Evolutionary conservation across 2,329 filamentous ascomycete species (phyloP).

Genomic region (Cladosporium oxysporum): DNA sequence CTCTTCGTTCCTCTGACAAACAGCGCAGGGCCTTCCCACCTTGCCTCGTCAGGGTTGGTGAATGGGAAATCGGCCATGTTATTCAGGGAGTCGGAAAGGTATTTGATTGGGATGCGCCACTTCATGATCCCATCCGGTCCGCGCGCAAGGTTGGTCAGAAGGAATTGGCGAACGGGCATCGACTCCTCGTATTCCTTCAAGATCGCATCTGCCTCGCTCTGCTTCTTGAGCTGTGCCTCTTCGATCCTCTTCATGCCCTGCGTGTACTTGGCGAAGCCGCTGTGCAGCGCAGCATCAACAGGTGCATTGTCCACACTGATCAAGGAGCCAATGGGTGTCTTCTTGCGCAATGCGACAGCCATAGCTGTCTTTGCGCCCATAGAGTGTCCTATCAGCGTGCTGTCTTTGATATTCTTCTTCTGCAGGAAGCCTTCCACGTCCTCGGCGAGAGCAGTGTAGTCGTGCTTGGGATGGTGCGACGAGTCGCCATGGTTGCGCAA

Average conservation of each 20-base stretch:
- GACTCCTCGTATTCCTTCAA: constrained; percentile 72
- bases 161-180: constrained; percentile 81
- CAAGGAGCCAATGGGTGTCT: constrained; percentile 67
- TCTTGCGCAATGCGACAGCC: constrained; percentile 74
- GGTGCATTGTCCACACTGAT: constrained; percentile 92
- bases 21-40: constrained; percentile 76
- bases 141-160: constrained; percentile 80
- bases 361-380: constrained; percentile 97
- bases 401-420: constrained; percentile 66
- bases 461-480: constrained; percentile 72
- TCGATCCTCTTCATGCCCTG: constrained; percentile 84
- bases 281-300: constrained; percentile 72
- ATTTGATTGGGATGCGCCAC: constrained; percentile 78
- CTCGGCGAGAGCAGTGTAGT: constrained; percentile 78
- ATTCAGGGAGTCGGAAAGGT: constrained; percentile 66
- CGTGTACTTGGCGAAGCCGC: constrained; percentile 77
- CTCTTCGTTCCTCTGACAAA: constrained; percentile 78
- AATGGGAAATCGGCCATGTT: constrained; percentile 89
- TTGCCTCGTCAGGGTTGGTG: constrained; percentile 65
- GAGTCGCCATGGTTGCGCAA: constrained; percentile 92
- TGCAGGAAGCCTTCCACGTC: constrained; percentile 80
- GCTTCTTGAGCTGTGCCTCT: constrained; percentile 63
- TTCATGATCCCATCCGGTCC: constrained; percentile 58
- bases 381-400: constrained; percentile 86
- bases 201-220: constrained; percentile 78